Base-by-base conservation (phyloP, 2,329 filamentous ascomycete genomes). In the Cordyceps javanica region DNA sequence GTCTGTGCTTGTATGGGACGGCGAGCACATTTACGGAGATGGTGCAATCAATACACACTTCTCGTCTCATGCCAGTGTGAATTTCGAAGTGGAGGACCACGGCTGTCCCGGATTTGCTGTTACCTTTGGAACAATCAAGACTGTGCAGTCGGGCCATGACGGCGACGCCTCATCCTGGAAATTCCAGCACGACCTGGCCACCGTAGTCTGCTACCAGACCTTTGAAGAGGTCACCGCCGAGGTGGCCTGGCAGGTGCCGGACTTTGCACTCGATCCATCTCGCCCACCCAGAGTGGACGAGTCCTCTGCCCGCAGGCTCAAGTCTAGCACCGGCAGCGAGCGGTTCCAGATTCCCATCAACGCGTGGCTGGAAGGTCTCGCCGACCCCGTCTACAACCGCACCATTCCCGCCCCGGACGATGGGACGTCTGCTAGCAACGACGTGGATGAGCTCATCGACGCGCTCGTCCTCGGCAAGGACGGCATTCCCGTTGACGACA, bases 141-240 rank as follows among this genome's bases (percentile, higher is more conserved):
- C 51, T 3, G 41, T 46, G 9, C 25, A 48, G 19, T 21, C 30
- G 5, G 60, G 60, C 10, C 62, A 62, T 49, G 34, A 34, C 8
- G 28, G 52, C 10, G 30, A 63, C 50, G 2, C 28, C 9, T 45
- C 34, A 1, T 56, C 30, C 3, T 62, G 59, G 60, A 42, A 45
- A 1, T 63, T 65, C 14, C 61, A 65, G 26, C 59, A 60, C 44
- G 62, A 66, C 41, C 55, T 67, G 2, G 61, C 59, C 3, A 66
- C 62, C 0, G 34, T 63, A 25, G 30, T 67, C 21, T 67, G 64
- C 52, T 65, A 64, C 48, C 64, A 65, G 42, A 65, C 62, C 13
- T 38, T 66, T 2, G 64, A 66, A 36, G 54, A 65, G 36, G 58
- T 66, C 38, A 55, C 48, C 16, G 53, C 64, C 3, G 62, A 66